Evolutionary conservation across 202 grass and related monocot genomes (phyloP), one percentile per base, ranked within the genome.

Genomic region (Carex sylvatica): DNA sequence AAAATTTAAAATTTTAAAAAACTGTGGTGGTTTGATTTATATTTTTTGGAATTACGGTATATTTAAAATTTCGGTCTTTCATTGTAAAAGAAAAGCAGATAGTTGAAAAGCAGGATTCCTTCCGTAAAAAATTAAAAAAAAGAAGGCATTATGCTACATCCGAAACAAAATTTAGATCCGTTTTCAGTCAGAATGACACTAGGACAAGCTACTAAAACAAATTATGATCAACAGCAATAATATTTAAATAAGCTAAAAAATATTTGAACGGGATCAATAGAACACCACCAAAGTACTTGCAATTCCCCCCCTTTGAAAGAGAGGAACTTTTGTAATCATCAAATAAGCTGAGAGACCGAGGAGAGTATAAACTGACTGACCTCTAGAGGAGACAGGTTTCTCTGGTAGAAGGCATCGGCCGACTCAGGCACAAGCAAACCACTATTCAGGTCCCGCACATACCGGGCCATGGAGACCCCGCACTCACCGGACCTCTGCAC

Each of bases 321-420:
- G 62, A 66, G 14, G 28, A 42, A 69, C 33, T 38, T 40, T n/a
- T 8, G n/a, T n/a, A 19, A 20, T 20, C 67, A 20, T 20, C 36
- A 46, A 44, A 70, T 44, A 40, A 70, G 46, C 33, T 10, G 0
- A 68, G 65, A 68, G 64, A 64, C 11, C 4, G 36, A 0, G 6
- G 12, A 40, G 66, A 12, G n/a, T 70, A 42, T 70, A 28, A 5
- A 36, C 7, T 53, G n/a, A 81, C 79, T 65, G 12, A 87, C 86
- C 80, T 87, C 81, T n/a, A 87, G 71, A 26, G 86, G 81, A 60
- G 86, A 83, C 44, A 87, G 86, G 10, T 63, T 55, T 33, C 86
- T 83, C 86, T 71, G 86, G 80, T 83, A 87, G 73, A 87, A 87
- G 63, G 56, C 56, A 33, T 84, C 73, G 22, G 80, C 71, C 0